Conservation (phyloP, 2,329 filamentous ascomycete species). For the Capronia coronata region DNA sequence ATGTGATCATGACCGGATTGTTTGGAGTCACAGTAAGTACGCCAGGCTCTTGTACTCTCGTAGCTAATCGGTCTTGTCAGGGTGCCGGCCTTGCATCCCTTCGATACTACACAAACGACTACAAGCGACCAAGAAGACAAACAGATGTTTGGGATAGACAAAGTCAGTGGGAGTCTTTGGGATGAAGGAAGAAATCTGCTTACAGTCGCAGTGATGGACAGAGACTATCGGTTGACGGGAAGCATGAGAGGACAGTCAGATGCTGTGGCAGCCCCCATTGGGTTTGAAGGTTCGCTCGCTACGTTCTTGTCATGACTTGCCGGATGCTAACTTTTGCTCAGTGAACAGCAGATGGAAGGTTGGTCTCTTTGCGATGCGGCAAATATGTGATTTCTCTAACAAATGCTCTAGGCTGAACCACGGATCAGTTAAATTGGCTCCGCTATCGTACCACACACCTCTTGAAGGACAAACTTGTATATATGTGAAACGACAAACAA, state of each 20-base stretch:
- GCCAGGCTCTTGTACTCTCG: conserved; percentile 7
- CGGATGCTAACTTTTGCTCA: conserved; percentile 19
- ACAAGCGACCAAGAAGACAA: conserved; percentile 55
- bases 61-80: conserved; percentile 18
- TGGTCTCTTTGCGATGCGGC: conserved; percentile 19
- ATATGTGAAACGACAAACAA: background rate
- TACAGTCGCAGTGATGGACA: conserved; percentile 56
- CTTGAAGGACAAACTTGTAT: background rate
- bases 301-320: background rate
- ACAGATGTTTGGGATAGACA: conserved; percentile 61
- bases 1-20: conserved; percentile 53
- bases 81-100: conserved; percentile 53
- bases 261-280: conserved; percentile 51
- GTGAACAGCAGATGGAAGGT: conserved; percentile 64
- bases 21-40: conserved; percentile 41
- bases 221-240: conserved; percentile 58
- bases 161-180: conserved; percentile 42
- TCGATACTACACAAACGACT: conserved; percentile 56
- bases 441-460: background rate
- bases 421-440: conserved; percentile 25
- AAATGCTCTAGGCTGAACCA: conserved; percentile 17
- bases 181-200: conserved; percentile 2
- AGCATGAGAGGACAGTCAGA: conserved; percentile 56
- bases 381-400: conserved; percentile 5
- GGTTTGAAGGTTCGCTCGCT: conserved; percentile 46